Percentiles rank a stretch among this genome's conserved stretches.
These are phyloP conservation scores for Trametes coccinea DNA, from an alignment of 768 basidiomycete species.

Conservation along the genomic window DNA sequence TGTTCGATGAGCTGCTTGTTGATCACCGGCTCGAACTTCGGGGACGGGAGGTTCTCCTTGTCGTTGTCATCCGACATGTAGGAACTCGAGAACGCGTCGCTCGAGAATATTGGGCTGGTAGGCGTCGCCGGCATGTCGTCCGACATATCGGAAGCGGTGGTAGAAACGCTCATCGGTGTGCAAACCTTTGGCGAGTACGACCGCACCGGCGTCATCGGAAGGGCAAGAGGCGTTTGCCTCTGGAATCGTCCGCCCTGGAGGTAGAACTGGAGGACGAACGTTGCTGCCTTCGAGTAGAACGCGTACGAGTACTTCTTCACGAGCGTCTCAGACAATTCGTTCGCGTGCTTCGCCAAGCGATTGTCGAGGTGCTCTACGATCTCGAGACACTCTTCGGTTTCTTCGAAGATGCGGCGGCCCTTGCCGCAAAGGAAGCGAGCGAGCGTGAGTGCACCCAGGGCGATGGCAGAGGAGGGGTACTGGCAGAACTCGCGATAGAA, in stretches of 20 bases:
- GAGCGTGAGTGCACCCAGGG: constrained; percentile 84
- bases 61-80: constrained; percentile 77
- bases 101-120: constrained; percentile 62
- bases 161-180: constrained; percentile 76
- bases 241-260: constrained; percentile 81
- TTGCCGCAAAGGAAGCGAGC: constrained; percentile 88
- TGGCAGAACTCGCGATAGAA: constrained; percentile 96
- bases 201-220: constrained; percentile 70
- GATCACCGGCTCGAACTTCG: constrained; percentile 69
- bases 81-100: constrained; percentile 55
- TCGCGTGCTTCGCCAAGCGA: constrained; percentile 84
- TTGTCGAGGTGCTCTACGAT: constrained; percentile 85
- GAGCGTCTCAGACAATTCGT: constrained; percentile 92
- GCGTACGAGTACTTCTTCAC: constrained; percentile 98
- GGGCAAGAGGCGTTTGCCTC: constrained; percentile 44
- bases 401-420: constrained; percentile 75
- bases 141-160: constrained; percentile 70
- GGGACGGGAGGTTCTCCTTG: constrained; percentile 73
- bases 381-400: constrained; percentile 80
- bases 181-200: constrained; percentile 49
- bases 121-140: constrained; percentile 87
- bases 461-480: constrained; percentile 82
- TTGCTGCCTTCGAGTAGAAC: constrained; percentile 95
- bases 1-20: constrained; percentile 70
- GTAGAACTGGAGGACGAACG: constrained; percentile 91